Evolutionary conservation across 164 flowering plant genomes (phyloP), one percentile per base, ranked within the genome.

Genomic region (Tetrastigma voinierianum): DNA sequence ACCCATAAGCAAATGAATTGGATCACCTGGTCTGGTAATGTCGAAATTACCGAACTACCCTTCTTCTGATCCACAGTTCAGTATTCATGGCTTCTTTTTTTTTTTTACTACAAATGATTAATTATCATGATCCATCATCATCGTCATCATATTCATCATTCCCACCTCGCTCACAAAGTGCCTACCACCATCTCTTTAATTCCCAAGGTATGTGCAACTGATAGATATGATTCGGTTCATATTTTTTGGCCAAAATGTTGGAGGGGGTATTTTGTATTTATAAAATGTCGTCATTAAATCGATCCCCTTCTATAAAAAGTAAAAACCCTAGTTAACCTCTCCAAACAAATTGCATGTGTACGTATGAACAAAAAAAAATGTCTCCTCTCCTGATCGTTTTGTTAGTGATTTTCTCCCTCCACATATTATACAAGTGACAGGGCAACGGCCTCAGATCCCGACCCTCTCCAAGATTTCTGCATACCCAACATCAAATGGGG

Each of bases 381-480:
- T 61, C 53, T 48, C 51, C 58, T 6, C 18, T 43, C 52, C 2
- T 51, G 24, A 17, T 48, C 11, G 24, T 56, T 68, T 55, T 70
- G 43, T 19, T 72, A 19, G 53, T 75, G n/a, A 15, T 68, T 46
- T n/a, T 74, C 10, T 64, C 17, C 70, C 32, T 69, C 45, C 14
- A 16, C 21, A n/a, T 25, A 43, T 7, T 32, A 32, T 32, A 32
- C 6, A 7, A 32, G 40, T 64, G 24, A 51, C 9, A 32, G n/a
- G 9, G 58, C 55, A 32, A 10, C 49, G 15, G 81, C 80, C 14
- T 78, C 88, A 5, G 94, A 89, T 67, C 91, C 94, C 0, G 90
- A 86, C 65, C 85, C 89, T 7, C 25, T 82, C 16, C 84, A 69
- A 62, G 91, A 89, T 51, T 89, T 77, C 64, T 86, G 94, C 77